Conservation (phyloP, 768 basidiomycete species). For the Roridomyces roridus region DNA sequence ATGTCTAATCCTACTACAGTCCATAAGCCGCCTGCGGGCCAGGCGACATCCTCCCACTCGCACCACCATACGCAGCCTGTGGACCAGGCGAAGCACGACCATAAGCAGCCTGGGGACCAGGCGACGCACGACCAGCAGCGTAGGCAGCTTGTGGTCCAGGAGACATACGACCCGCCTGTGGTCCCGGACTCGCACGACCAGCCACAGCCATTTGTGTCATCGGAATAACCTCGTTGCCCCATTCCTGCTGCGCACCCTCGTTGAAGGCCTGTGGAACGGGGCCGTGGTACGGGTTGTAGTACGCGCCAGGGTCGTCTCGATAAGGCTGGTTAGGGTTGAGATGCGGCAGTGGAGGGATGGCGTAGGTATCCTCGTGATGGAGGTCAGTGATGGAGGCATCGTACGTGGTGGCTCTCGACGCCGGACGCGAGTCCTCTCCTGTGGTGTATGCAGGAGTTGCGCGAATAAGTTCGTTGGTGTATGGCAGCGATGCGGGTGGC, state of each 20-base stretch:
- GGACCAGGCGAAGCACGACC: conserved; percentile 42
- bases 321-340: conserved; percentile 82
- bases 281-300: conserved; percentile 83
- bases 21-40: conserved; percentile 53
- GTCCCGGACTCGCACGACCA: no score
- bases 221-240: conserved; percentile 65
- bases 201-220: conserved; percentile 68
- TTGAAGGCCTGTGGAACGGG: conserved; percentile 73
- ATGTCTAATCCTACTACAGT: no score
- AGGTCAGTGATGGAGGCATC: conserved; percentile 60
- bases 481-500: no score
- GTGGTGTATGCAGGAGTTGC: no score
- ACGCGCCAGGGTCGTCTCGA: conserved; percentile 71
- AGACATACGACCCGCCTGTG: conserved; percentile 32
- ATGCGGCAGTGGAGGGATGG: conserved; percentile 83
- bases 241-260: conserved; percentile 42
- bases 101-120: conserved; percentile 54
- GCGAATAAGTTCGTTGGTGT: no score
- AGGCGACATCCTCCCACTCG: conserved; percentile 41
- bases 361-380: conserved; percentile 73
- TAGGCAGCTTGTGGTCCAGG: conserved; percentile 24
- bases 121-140: conserved; percentile 45
- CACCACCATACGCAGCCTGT: conserved; percentile 46
- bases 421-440: conserved; percentile 65
- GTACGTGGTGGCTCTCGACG: conserved; percentile 44